Evolutionary conservation across 768 basidiomycete genomes (phyloP).

Genomic region (Leucocoprinus leucothites): DNA sequence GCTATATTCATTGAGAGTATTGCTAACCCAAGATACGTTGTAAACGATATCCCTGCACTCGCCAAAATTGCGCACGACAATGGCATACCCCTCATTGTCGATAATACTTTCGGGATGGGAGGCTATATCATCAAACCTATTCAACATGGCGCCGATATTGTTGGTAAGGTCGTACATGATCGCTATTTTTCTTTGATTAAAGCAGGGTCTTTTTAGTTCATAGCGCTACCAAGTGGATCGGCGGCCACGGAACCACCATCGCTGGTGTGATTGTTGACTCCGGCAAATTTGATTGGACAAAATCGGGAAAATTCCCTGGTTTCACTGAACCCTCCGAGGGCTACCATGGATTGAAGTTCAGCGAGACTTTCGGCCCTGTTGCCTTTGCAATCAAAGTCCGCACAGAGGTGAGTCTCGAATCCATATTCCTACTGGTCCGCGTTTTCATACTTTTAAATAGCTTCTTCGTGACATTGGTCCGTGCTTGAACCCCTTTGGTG

Average conservation of each 20-base stretch:
- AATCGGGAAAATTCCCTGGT: slow-evolving; percentile 65
- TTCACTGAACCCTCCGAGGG: slow-evolving; percentile 76
- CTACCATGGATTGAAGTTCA: slow-evolving; percentile 69
- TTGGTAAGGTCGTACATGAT: slow-evolving; percentile 38
- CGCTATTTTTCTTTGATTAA: background rate
- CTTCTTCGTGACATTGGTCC: slow-evolving; percentile 68
- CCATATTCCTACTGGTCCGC: slow-evolving; percentile 6
- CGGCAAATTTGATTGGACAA: slow-evolving; percentile 72
- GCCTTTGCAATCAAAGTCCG: slow-evolving; percentile 71
- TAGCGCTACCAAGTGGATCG: slow-evolving; percentile 85
- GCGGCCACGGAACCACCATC: slow-evolving; percentile 78
- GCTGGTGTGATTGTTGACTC: slow-evolving; percentile 73
- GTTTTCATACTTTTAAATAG: slow-evolving; percentile 18
- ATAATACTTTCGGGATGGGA: slow-evolving; percentile 78
- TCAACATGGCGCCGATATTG: slow-evolving; percentile 73
- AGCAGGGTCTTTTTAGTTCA: slow-evolving; percentile 40
- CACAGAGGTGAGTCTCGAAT: slow-evolving; percentile 30
- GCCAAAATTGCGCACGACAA: slow-evolving; percentile 74
- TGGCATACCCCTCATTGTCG: slow-evolving; percentile 75
- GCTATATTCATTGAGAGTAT: slow-evolving; percentile 75
- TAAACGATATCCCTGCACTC: slow-evolving; percentile 65
- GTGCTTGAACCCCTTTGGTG: slow-evolving; percentile 64
- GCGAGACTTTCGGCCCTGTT: slow-evolving; percentile 59
- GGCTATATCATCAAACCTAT: slow-evolving; percentile 73
- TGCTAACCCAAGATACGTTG: slow-evolving; percentile 73